Evolutionary conservation across 2,329 filamentous ascomycete genomes (phyloP), one percentile per base, ranked within the genome.

Genomic region (Verticillium zaregamsianum): DNA sequence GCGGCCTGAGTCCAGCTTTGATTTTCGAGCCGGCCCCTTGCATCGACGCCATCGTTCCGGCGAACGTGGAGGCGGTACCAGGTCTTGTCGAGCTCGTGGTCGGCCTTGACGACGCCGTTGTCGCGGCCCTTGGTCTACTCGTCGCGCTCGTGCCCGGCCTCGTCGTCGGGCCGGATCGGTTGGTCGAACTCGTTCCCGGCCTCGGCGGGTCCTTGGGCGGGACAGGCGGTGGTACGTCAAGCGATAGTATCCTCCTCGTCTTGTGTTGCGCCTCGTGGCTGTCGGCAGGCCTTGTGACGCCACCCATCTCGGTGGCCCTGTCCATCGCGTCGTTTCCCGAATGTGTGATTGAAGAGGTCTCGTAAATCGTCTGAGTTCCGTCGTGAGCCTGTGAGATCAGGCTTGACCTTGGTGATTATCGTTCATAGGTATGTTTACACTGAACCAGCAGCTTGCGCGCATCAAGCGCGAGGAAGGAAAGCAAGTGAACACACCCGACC

Each of bases 181-280:
- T 55, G 5, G 54, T 33, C 25, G 54, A 33, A 25, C 31, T 55
- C 33, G 56, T 58, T 35, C 35, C 56, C 6, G 56, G 28, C 31
- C 33, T 59, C 2, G 58, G 58, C n/a, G 40, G 28, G 31, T 64
- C 62, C 52, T 64, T 64, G 5, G 60, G 57, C 4, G 62, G 62
- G 8, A 59, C 57, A 11, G 62, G 62, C 40, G 61, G 61, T 33
- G 62, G 62, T 5, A 62, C 25, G 52, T 61, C 59, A 9, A 59
- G 58, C 15, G 57, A 58, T 14, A 58, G 15, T 32, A 40, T 31
- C 39, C 40, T 31, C 39, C 40, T 58, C 39, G 37, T 25, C 39
- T 40, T 58, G 37, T 49, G 23, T 40, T 58, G 37, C n/a, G 57
- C 57, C 39, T 33, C 57, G 39, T 56, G 14, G 54, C 54, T 35